Conservation (phyloP, 805 yeast species). For the Lachancea nothofagi region DNA sequence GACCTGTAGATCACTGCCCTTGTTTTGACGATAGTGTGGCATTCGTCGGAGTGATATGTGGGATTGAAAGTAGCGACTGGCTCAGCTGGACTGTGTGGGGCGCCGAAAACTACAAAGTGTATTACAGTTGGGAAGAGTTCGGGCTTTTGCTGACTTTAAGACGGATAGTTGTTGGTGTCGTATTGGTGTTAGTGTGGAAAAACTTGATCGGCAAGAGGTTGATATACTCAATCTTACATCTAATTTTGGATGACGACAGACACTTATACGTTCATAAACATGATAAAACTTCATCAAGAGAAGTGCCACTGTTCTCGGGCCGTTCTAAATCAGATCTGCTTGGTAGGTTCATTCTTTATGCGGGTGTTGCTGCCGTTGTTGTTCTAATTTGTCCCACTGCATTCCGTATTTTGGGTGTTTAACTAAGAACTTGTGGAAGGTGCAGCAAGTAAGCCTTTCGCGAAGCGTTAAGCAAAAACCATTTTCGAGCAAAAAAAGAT, state of each 20-base stretch:
- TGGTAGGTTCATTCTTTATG: conserved; percentile 72
- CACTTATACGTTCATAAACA: conserved; percentile 17
- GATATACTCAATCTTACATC: conserved; percentile 44
- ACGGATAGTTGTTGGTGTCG: conserved; percentile 59
- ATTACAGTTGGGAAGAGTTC: conserved; percentile 7
- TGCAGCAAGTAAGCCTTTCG: no score
- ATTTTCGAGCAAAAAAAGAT: no score
- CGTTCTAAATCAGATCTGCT: conserved; percentile 72
- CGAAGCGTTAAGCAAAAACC: no score
- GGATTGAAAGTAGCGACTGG: conserved; percentile 64
- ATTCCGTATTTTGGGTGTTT: conserved; percentile 14
- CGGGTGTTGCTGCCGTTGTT: conserved; percentile 66
- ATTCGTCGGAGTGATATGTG: conserved; percentile 80
- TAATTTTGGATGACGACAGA: conserved; percentile 23
- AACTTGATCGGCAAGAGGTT: conserved; percentile 57
- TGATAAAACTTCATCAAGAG: conserved; percentile 19
- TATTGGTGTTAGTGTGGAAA: conserved; percentile 67
- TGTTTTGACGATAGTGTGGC: conserved; percentile 95
- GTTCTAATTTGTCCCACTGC: conserved; percentile 32
- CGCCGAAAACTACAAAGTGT: conserved; percentile 1
- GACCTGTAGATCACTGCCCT: conserved; percentile 90
- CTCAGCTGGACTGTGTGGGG: conserved; percentile 37
- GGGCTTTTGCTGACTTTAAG: conserved; percentile 28
- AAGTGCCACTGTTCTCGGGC: conserved; percentile 48
- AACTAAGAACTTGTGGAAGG: background rate